These are phyloP conservation scores for Peterozyma toletana DNA, from an alignment of 805 yeast species.

Conservation along the genomic window DNA sequence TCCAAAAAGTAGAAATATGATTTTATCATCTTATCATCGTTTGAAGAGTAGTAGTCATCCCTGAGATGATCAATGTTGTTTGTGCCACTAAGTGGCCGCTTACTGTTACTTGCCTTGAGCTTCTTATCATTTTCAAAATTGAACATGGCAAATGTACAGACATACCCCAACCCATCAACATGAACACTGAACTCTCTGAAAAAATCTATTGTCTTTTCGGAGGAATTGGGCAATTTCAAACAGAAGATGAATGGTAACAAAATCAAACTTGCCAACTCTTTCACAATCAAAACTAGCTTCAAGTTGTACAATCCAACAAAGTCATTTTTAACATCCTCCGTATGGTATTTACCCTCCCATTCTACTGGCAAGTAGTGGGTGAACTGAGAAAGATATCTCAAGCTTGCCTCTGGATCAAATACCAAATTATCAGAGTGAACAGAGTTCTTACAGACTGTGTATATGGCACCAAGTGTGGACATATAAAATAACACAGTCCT, in stretches of 20 bases:
- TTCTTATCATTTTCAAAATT: constrained; percentile 58
- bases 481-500: constrained; percentile 81
- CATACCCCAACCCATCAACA: constrained; percentile 92
- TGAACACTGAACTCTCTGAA: constrained; percentile 85
- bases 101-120: constrained; percentile 23
- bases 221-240: constrained; percentile 66
- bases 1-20: constrained; percentile 84
- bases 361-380: constrained; percentile 86
- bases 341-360: constrained; percentile 84
- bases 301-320: constrained; percentile 75
- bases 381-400: constrained; percentile 71
- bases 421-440: constrained; percentile 54
- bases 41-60: constrained; percentile 37
- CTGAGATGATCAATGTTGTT: constrained; percentile 22
- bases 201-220: constrained; percentile 80
- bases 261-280: constrained; percentile 76
- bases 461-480: constrained; percentile 79
- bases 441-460: constrained; percentile 75
- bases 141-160: constrained; percentile 91
- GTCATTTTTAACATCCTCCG: constrained; percentile 76
- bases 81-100: constrained; percentile 8
- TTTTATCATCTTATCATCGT: constrained; percentile 86
- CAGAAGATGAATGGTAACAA: constrained; percentile 88
- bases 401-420: constrained; percentile 91
- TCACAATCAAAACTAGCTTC: constrained; percentile 58